Conservation (phyloP, 352 stramenopile species). For the Pythium myriotylum region DNA sequence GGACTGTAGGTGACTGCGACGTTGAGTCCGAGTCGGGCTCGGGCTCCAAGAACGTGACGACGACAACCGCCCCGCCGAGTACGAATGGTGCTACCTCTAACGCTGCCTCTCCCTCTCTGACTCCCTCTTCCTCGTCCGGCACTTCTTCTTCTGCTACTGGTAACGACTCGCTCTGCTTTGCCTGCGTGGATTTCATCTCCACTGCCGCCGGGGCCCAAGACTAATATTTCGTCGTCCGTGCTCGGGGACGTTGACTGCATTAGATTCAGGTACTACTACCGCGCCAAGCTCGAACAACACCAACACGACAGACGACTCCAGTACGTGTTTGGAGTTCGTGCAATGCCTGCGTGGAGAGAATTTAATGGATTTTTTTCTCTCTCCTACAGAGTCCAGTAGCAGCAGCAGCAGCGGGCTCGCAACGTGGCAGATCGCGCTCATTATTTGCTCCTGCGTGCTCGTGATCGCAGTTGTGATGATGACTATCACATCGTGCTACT, state of each 20-base stretch:
- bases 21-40: background rate
- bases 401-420: conserved; percentile 14
- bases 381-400: background rate
- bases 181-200: conserved; percentile 11
- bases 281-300: conserved; percentile 3
- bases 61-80: conserved; percentile 16
- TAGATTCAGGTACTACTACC: conserved; percentile 15
- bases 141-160: conserved; percentile 22
- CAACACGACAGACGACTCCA: too few species aligned
- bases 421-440: conserved; percentile 35
- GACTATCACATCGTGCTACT: conserved; percentile 34
- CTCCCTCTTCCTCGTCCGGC: conserved; percentile 20
- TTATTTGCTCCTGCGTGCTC: conserved; percentile 31
- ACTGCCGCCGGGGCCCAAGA: background rate
- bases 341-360: too few species aligned
- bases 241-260: background rate
- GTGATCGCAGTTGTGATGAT: too few species aligned
- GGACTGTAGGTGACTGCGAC: conserved; percentile 16
- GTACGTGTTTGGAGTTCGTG: too few species aligned
- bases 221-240: conserved; percentile 10
- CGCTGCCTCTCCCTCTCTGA: conserved; percentile 14
- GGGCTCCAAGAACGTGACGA: background rate
- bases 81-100: conserved; percentile 14
- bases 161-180: conserved; percentile 21
- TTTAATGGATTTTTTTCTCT: too few species aligned